Evolutionary conservation across 176 grass and related monocot species (phyloP), one percentile per base, ranked within the genome.

Genomic region (Saccharum spontaneum): DNA sequence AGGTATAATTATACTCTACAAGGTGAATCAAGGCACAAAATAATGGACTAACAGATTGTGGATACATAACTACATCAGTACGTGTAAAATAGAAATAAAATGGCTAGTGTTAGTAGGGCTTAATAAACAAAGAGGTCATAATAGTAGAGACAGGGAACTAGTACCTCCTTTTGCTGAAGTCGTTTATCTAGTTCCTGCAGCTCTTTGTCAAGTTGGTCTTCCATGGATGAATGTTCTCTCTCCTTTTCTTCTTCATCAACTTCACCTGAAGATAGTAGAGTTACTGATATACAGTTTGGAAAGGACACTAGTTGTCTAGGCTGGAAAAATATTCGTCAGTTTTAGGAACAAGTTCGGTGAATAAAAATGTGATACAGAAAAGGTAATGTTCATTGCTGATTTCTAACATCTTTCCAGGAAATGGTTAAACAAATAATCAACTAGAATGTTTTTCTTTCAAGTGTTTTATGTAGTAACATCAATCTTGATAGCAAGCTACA

Each of bases 131-230:
- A 33, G 43, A 28, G 15, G 16, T 16, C 14, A 66, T 13, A 73
- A n/a, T 54, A 22, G 59, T 71, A 36, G 14, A 65, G 16, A 79
- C 28, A n/a, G 36, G 5, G 69, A 36, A 72, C 63, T 1, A 44
- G 48, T 92, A 98, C 96, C 93, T 99, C 97, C 68, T 99, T 99
- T 92, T 96, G 88, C 50, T 99, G 85, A 87, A 99, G 90, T 54
- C 79, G 75, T 83, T 89, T 90, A 78, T 99, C 93, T 61, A 99
- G 87, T 73, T 99, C 97, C 84, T 96, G 86, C 14, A 99, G 84
- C 84, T 99, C 97, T 81, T 89, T 91, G 72, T 99, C 93, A 54
- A 99, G 91, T 80, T 78, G 82, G 37, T 92, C 90, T 87, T 99
- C 91, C 79, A 96, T 52, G 39, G 90, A 96, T 52, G 93, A 91